phyloP scores from a whole-genome alignment of 2,329 filamentous ascomycete genomes.

The Leptographium flavum region DNA sequence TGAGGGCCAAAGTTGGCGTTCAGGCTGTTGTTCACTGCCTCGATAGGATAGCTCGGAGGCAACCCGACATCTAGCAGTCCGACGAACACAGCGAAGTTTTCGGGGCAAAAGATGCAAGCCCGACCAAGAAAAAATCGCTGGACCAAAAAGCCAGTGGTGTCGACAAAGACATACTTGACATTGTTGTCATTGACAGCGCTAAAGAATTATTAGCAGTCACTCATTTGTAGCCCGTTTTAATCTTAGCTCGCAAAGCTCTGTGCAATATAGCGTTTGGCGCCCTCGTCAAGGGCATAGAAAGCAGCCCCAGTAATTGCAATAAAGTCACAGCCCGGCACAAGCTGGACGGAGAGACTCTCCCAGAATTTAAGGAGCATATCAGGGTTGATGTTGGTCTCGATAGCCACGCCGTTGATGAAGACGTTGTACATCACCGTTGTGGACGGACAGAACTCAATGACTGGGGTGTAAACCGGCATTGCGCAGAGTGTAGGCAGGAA shows the following conservation, averaged over 20 bases:
- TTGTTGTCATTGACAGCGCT: conserved; percentile 4
- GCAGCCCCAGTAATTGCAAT: conserved; percentile 6
- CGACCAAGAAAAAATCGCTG: conserved; percentile 9
- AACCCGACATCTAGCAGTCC: conserved; percentile 8
- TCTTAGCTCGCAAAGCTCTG: conserved; percentile 6
- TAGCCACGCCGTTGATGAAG: conserved; percentile 2
- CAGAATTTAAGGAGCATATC: conserved; percentile 5
- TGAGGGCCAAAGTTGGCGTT: neutral
- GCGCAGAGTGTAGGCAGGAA: no score
- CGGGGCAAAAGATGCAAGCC: conserved; percentile 1
- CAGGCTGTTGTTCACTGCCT: neutral
- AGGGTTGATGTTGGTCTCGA: conserved; percentile 7
- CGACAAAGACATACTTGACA: conserved; percentile 10
- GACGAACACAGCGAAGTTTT: conserved; percentile 3
- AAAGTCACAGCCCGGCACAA: conserved; percentile 5
- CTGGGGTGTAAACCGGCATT: no score
- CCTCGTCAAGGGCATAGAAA: conserved; percentile 8
- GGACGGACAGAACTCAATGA: neutral
- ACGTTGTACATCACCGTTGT: conserved; percentile 3
- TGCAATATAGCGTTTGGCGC: conserved; percentile 7
- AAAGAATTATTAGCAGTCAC: neutral
- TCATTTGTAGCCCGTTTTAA: no score
- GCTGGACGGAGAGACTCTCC: conserved; percentile 5
- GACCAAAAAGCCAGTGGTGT: conserved; percentile 6
- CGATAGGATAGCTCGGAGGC: conserved; percentile 2